Evolutionary conservation across 2,329 filamentous ascomycete genomes (phyloP), one percentile per base, ranked within the genome.

Genomic region (Microthyrium microscopicum): DNA sequence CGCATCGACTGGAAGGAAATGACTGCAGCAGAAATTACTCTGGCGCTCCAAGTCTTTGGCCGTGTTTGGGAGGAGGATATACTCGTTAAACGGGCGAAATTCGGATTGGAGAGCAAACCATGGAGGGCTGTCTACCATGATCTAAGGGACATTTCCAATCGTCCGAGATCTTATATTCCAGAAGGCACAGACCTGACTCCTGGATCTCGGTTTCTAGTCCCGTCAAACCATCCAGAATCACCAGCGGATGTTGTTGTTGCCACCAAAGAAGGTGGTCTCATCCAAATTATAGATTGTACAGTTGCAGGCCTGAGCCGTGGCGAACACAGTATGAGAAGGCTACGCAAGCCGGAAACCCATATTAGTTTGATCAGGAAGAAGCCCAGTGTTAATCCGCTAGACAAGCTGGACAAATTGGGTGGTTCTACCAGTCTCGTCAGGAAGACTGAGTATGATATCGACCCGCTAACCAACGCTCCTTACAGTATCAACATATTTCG

Each of bases 1-100:
- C 66, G 71, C 38, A 54, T 92, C 5, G 55, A 73, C 39, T 82
- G 76, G 65, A 29, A 42, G 11, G 15, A 9, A 9, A 29, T 29
- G 27, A 9, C 27, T 9, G 9, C 27, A 11, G 9, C 27, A 17
- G 15, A 11, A 18, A 9, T 29, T 11, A 9, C 9, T 9, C 27
- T 11, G 8, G 9, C 9, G 11, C 9, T 16, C 9, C 11, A 9
- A 9, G 27, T 29, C 9, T 18, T 29, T 11, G 27, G 27, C 27
- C 27, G 15, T 9, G 11, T 29, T 9, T 29, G 27, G 27, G 27
- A 29, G 9, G 27, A 9, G 27, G 11, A 29, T 9, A 29, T 18
- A 17, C 9, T 9, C 27, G 27, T 16, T 9, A 17, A 9, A 18
- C 27, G 9, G 9, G 9, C 9, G 15, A 17, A 29, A 9, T 9